phyloP scores from a whole-genome alignment of 169 alveolate species.

The Plasmodium sp. region DNA sequence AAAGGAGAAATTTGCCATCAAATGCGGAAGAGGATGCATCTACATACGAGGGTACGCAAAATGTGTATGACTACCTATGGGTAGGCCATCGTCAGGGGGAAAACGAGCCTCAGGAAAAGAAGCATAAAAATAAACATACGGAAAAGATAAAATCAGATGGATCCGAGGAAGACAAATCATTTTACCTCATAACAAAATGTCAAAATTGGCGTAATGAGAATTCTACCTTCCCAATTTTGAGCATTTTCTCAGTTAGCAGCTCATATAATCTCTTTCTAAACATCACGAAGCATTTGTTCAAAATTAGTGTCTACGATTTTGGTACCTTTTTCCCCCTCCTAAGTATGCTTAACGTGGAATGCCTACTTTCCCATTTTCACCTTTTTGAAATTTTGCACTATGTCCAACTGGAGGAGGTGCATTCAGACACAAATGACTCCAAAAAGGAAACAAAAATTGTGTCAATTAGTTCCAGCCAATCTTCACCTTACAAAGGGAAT shows the following conservation, averaged over 20 bases:
- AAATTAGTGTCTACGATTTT: constrained; percentile 46
- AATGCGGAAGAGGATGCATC: constrained; percentile 7
- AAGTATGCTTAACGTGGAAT: constrained; percentile 27
- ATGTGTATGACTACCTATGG: constrained; percentile 65
- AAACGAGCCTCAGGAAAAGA: not conserved
- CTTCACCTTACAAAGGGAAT: not conserved
- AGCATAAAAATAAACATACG: not conserved
- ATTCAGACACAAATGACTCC: not conserved
- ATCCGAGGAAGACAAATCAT: constrained; percentile 14
- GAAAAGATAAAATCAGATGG: not conserved
- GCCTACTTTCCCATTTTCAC: constrained; percentile 26
- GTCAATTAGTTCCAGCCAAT: not conserved
- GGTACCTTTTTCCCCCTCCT: constrained; percentile 26
- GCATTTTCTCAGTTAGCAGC: constrained; percentile 18
- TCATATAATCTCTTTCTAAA: constrained; percentile 40
- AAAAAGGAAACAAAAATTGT: constrained; percentile 23
- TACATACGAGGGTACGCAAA: not conserved
- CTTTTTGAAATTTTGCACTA: constrained; percentile 47
- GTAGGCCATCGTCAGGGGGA: not conserved
- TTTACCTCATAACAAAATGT: constrained; percentile 20
- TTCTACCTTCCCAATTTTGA: not conserved
- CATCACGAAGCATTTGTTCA: constrained; percentile 30
- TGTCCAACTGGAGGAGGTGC: not conserved
- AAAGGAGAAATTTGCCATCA: not conserved
- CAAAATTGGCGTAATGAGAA: constrained; percentile 1